These are phyloP conservation scores for Cladosporium sp. DNA, from an alignment of 2,329 filamentous ascomycete genomes.

Conservation along the genomic window DNA sequence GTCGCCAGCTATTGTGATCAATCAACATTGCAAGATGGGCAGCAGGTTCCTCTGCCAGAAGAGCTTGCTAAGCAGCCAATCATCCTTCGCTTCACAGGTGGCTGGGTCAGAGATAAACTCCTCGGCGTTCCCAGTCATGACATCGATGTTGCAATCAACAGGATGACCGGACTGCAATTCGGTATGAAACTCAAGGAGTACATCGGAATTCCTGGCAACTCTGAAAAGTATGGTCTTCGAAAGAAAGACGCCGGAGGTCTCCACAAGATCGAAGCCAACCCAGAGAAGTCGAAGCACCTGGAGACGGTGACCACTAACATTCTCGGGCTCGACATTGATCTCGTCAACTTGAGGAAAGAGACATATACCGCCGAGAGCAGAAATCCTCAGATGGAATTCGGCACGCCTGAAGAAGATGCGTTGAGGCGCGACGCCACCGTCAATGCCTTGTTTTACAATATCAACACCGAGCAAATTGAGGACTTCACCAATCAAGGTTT, in stretches of 20 bases:
- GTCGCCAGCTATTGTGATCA: conserved; percentile 67
- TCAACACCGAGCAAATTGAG: conserved; percentile 73
- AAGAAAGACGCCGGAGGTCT: conserved; percentile 65
- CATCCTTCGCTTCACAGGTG: conserved; percentile 73
- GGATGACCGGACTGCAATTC: conserved; percentile 76
- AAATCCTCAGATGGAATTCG: conserved; percentile 90
- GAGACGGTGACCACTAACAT: conserved; percentile 86
- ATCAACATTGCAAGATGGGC: conserved; percentile 22
- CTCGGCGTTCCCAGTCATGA: conserved; percentile 69
- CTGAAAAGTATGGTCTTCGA: conserved; percentile 56
- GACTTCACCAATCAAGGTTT: conserved; percentile 76
- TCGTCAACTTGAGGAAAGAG: conserved; percentile 92
- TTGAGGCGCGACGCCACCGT: conserved; percentile 85
- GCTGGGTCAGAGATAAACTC: conserved; percentile 84
- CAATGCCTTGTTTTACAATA: conserved; percentile 94
- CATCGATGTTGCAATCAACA: conserved; percentile 81
- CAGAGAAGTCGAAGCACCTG: conserved; percentile 93
- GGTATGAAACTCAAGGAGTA: conserved; percentile 66
- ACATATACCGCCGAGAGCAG: conserved; percentile 84
- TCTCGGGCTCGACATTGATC: conserved; percentile 82
- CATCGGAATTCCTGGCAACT: conserved; percentile 57
- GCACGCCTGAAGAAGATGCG: conserved; percentile 86
- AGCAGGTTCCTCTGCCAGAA: conserved; percentile 37
- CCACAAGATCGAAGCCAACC: conserved; percentile 86
- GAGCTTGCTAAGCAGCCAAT: conserved; percentile 44